Conservation (phyloP, 768 basidiomycete species). For the Psilocybe cyanescens region DNA sequence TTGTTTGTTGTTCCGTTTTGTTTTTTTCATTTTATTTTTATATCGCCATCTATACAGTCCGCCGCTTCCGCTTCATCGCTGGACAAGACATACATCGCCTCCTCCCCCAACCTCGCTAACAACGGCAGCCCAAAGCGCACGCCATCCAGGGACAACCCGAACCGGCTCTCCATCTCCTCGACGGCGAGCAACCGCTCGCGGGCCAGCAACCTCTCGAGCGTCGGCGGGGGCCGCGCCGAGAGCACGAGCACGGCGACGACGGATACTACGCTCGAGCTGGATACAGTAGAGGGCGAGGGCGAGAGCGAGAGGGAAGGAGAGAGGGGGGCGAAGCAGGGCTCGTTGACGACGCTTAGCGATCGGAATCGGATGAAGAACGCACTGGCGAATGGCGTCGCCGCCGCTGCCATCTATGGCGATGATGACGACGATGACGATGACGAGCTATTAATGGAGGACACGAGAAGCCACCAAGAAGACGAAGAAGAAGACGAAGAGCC, state of each 20-base stretch:
- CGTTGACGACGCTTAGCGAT: slow-evolving; percentile 16
- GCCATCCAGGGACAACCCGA: neutral
- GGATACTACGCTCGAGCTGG: neutral
- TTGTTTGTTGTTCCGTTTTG: no score
- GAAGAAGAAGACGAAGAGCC: slow-evolving; percentile 16
- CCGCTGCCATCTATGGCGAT: neutral
- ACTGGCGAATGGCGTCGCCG: no score
- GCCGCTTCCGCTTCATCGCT: neutral
- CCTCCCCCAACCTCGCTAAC: neutral
- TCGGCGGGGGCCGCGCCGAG: neutral
- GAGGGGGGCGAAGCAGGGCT: slow-evolving; percentile 6
- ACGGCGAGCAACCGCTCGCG: slow-evolving; percentile 18
- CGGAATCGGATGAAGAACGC: neutral
- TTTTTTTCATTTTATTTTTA: no score
- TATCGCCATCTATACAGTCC: no score
- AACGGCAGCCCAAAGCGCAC: neutral
- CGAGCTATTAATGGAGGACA: neutral
- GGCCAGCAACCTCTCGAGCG: neutral
- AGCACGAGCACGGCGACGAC: slow-evolving; percentile 5
- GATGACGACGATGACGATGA: slow-evolving; percentile 11
- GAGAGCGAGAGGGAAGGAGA: neutral
- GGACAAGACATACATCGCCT: neutral
- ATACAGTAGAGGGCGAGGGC: neutral
- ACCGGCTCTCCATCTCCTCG: slow-evolving; percentile 23
- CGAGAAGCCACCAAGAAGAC: neutral